Evolutionary conservation across 352 stramenopile genomes (phyloP).

Genomic region (Blastocystis sp.): DNA sequence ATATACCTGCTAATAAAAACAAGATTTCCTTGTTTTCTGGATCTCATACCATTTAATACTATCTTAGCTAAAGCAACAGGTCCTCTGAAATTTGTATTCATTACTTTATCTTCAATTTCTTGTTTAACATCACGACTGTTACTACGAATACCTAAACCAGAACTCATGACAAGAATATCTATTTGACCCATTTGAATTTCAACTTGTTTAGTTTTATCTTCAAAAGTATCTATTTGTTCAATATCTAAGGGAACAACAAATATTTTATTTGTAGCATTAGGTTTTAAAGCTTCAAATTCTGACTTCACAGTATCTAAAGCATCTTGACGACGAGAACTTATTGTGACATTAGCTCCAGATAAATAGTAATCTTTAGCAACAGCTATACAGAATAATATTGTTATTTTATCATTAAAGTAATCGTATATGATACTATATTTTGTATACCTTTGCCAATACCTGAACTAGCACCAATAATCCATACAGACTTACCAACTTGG

Average conservation of each 20-base stretch:
- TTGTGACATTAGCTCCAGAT: slow-evolving; percentile 19
- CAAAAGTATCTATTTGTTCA: slow-evolving; percentile 21
- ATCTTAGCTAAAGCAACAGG: slow-evolving; percentile 18
- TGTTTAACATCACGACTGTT: slow-evolving; percentile 16
- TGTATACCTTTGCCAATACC: slow-evolving; percentile 32
- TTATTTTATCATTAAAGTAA: no score
- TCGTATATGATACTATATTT: no score
- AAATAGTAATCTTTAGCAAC: slow-evolving; percentile 16
- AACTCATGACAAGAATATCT: slow-evolving; percentile 24
- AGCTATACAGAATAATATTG: background rate
- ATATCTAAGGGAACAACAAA: slow-evolving; percentile 24
- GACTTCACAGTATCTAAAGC: slow-evolving; percentile 1
- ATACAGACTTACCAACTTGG: no score
- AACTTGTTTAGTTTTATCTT: background rate
- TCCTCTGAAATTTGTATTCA: slow-evolving; percentile 31
- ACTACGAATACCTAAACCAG: slow-evolving; percentile 22
- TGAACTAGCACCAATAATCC: slow-evolving; percentile 35
- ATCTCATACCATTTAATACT: slow-evolving; percentile 13
- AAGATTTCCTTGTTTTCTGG: slow-evolving; percentile 8
- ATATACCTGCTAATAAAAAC: slow-evolving; percentile 39
- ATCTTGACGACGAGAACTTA: slow-evolving; percentile 13
- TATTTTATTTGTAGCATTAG: background rate
- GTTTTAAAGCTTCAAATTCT: background rate
- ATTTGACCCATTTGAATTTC: background rate
- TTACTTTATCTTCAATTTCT: slow-evolving; percentile 33